Evolutionary conservation across 2,329 filamentous ascomycete species (phyloP).

Genomic region (Stachybotrys chartarum): DNA sequence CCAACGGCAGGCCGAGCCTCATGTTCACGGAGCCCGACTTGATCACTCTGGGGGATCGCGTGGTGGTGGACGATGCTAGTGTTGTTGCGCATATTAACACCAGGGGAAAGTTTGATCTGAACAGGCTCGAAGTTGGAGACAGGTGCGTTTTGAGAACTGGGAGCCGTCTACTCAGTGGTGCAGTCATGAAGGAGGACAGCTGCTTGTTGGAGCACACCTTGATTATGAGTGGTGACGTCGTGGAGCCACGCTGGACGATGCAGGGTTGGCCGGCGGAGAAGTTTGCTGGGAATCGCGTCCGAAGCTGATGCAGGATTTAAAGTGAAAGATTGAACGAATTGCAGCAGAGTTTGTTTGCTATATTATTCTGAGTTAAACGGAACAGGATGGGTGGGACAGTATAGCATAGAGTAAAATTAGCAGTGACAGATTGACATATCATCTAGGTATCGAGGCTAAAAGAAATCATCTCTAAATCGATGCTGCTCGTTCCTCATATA

Average conservation of each 20-base stretch:
- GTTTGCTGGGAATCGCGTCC: constrained; percentile 5
- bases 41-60: constrained; percentile 43
- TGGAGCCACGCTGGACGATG: constrained; percentile 40
- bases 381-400: too few species aligned
- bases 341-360: too few species aligned
- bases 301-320: neutral
- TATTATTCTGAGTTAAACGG: too few species aligned
- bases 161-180: constrained; percentile 44
- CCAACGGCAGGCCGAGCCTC: constrained; percentile 42
- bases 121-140: constrained; percentile 40
- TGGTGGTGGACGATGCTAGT: constrained; percentile 47
- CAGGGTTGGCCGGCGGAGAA: constrained; percentile 44
- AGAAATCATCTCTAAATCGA: too few species aligned
- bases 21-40: constrained; percentile 53
- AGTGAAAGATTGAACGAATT: neutral
- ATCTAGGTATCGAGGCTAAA: too few species aligned
- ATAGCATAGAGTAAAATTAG: too few species aligned
- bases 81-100: constrained; percentile 51
- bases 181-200: constrained; percentile 43
- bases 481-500: too few species aligned
- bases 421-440: too few species aligned
- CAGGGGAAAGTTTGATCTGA: constrained; percentile 48
- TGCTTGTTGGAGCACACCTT: constrained; percentile 51
- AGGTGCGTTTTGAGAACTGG: constrained; percentile 45
- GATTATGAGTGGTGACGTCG: constrained; percentile 48